Evolutionary conservation across 2,329 filamentous ascomycete species (phyloP).

Genomic region (Trichoderma sp.): DNA sequence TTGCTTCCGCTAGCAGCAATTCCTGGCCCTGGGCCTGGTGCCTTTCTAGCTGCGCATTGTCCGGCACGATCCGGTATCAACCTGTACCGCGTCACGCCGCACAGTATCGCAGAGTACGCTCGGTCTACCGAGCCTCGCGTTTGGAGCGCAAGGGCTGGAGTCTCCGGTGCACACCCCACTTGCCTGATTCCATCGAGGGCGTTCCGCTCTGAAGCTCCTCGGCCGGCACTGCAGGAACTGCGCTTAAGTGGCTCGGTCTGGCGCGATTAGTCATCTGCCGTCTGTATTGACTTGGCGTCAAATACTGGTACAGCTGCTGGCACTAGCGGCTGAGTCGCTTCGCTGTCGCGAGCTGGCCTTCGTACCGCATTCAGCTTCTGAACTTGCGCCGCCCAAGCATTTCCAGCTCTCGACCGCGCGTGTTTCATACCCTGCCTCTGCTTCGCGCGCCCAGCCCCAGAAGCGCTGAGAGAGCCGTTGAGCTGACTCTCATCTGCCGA

Average conservation of each 20-base stretch:
- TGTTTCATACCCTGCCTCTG: conserved; percentile 17
- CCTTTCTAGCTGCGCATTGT: not conserved
- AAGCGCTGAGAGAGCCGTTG: not conserved
- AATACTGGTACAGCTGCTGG: not conserved
- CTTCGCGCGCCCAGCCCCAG: not conserved
- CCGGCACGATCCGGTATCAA: not conserved
- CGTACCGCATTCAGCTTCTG: not conserved
- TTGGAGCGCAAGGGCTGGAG: not conserved
- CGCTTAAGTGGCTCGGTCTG: not conserved
- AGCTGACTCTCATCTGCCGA: not conserved
- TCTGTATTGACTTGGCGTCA: not conserved
- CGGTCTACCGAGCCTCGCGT: not conserved
- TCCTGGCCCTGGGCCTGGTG: not conserved
- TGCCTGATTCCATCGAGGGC: conserved; percentile 13
- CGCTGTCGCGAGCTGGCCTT: conserved; percentile 22
- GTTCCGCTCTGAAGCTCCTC: conserved; percentile 5
- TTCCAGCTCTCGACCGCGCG: not conserved
- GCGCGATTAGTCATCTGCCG: conserved; percentile 7
- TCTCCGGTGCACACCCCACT: conserved; percentile 2
- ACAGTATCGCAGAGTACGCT: not conserved
- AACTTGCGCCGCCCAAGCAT: not conserved
- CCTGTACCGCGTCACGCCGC: not conserved
- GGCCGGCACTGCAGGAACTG: conserved; percentile 16
- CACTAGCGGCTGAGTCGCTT: conserved; percentile 20
- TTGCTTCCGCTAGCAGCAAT: not conserved